Conservation (phyloP, 1,284 basidiomycete species). For the Boletus smithii region DNA sequence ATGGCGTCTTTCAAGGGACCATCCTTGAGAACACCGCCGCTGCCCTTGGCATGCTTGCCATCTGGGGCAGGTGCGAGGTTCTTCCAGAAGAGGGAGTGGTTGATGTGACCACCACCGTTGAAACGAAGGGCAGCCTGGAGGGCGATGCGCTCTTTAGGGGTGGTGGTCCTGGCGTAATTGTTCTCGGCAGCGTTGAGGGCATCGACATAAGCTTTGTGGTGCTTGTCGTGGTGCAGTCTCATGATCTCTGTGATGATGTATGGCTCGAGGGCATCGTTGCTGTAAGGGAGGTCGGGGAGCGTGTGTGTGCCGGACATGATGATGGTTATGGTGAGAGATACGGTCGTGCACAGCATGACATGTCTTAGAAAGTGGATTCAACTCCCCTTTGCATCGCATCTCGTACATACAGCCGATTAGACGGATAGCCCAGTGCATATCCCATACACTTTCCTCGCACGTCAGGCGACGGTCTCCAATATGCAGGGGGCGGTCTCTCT, state of each 20-base stretch:
- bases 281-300: slow-evolving; percentile 84
- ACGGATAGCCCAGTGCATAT: slow-evolving; percentile 33
- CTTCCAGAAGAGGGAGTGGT: slow-evolving; percentile 94
- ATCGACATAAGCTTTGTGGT: slow-evolving; percentile 81
- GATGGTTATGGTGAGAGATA: not conserved
- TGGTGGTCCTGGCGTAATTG: slow-evolving; percentile 59
- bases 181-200: slow-evolving; percentile 77
- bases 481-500: slow-evolving; percentile 23
- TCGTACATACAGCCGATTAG: slow-evolving; percentile 24
- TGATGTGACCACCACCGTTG: slow-evolving; percentile 78
- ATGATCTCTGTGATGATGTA: slow-evolving; percentile 81
- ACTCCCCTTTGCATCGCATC: slow-evolving; percentile 27
- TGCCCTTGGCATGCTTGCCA: slow-evolving; percentile 46
- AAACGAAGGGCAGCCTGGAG: slow-evolving; percentile 72
- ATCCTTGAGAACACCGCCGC: slow-evolving; percentile 65
- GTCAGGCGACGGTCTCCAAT: slow-evolving; percentile 28
- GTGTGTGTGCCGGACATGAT: slow-evolving; percentile 43
- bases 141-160: slow-evolving; percentile 79
- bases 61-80: slow-evolving; percentile 65
- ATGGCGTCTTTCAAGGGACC: slow-evolving; percentile 74
- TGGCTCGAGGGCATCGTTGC: slow-evolving; percentile 86
- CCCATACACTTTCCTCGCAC: slow-evolving; percentile 27
- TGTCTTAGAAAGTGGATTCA: not conserved
- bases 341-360: slow-evolving; percentile 23
- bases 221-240: slow-evolving; percentile 85